These are phyloP conservation scores for Simmondsia chinensis DNA, from an alignment of 148 eudicot species.

Conservation along the genomic window DNA sequence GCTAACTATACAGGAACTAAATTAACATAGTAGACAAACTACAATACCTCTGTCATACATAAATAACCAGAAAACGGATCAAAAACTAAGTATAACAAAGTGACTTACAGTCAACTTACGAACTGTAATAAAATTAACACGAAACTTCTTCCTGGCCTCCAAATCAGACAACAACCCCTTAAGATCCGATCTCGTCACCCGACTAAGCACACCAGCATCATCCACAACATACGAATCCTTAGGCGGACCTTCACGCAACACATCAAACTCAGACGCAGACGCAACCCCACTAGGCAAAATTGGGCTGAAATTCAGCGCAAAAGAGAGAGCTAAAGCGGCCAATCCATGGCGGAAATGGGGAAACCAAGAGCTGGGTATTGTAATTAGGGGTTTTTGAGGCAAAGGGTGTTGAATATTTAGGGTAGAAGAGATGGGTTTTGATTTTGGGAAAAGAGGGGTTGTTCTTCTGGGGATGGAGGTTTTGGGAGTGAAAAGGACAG, in stretches of 20 bases:
- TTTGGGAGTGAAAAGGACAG: constrained; percentile 40
- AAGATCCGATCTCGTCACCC: constrained; percentile 78
- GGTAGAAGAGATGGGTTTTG: constrained; percentile 42
- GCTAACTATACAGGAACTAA: too few relatives aligned
- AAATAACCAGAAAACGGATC: background rate
- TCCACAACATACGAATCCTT: constrained; percentile 78
- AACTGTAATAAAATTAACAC: constrained; percentile 74
- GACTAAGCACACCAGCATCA: constrained; percentile 94
- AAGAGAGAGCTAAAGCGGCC: constrained; percentile 74
- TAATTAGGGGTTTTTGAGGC: constrained; percentile 17
- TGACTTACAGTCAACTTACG: constrained; percentile 77
- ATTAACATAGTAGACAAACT: too few relatives aligned
- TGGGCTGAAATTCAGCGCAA: constrained; percentile 70
- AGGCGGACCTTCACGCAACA: constrained; percentile 74
- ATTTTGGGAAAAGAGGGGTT: constrained; percentile 8
- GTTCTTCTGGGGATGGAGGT: constrained; percentile 20
- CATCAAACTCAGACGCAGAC: constrained; percentile 83
- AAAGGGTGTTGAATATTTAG: constrained; percentile 34
- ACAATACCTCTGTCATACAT: too few relatives aligned
- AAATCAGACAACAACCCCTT: constrained; percentile 77
- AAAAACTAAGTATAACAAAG: background rate
- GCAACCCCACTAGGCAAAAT: constrained; percentile 29
- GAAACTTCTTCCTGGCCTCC: constrained; percentile 82
- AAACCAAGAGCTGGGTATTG: constrained; percentile 45
- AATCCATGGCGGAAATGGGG: constrained; percentile 61